These are phyloP conservation scores for Liquidambar formosana DNA, from an alignment of 164 flowering plant genomes.

Conservation along the genomic window DNA sequence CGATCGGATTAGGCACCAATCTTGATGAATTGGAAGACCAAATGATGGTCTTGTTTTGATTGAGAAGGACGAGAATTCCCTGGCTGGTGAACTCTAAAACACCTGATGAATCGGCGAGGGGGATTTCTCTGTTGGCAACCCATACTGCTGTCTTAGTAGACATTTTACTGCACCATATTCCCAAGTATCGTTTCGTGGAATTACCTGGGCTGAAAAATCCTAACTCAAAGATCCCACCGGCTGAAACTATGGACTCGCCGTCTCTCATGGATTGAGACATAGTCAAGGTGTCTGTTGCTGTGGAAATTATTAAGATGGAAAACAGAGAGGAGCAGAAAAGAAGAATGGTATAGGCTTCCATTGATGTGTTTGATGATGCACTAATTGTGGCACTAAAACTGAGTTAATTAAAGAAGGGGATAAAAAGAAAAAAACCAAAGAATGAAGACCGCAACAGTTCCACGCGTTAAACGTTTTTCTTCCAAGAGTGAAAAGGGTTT, in stretches of 20 bases:
- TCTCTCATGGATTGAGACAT: conserved; percentile 5
- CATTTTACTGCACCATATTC: conserved; percentile 19
- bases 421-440: no score
- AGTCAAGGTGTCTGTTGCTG: neutral
- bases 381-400: no score
- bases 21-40: conserved; percentile 26
- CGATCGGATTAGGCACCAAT: conserved; percentile 1
- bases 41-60: conserved; percentile 3
- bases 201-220: conserved; percentile 23
- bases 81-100: neutral
- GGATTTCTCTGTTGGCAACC: conserved; percentile 27
- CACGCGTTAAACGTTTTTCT: no score
- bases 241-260: conserved; percentile 16
- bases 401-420: no score
- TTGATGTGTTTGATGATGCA: neutral
- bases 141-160: conserved; percentile 13
- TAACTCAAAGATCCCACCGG: conserved; percentile 15
- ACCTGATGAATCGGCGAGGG: conserved; percentile 13
- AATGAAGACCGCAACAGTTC: no score
- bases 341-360: neutral
- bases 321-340: neutral
- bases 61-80: conserved; percentile 10
- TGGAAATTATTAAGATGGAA: neutral
- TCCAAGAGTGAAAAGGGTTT: no score
- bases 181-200: conserved; percentile 14